Percentiles rank a stretch among this genome's conserved stretches.
Conservation (phyloP, 805 yeast genomes). For the Wickerhamomyces bovis region DNA sequence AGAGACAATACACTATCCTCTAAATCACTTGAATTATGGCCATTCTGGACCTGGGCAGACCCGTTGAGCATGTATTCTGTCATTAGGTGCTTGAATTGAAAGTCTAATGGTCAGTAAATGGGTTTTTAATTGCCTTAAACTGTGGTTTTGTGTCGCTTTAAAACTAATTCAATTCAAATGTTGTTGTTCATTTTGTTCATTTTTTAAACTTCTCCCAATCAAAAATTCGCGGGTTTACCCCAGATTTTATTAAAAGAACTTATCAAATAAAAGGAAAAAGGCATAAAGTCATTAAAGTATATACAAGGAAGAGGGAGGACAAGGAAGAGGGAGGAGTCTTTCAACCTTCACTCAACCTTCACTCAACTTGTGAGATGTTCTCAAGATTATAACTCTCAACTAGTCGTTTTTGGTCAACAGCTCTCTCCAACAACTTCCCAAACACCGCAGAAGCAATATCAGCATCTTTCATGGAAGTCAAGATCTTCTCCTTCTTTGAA, state of each 20-base stretch:
- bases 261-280: background rate
- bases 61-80: background rate
- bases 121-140: no score
- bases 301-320: background rate
- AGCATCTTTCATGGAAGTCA: conserved; percentile 46
- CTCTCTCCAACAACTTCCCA: conserved; percentile 39
- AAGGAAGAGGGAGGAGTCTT: no score
- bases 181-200: no score
- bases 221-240: background rate
- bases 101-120: no score
- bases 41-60: background rate
- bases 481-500: conserved; percentile 49
- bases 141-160: no score
- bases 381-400: conserved; percentile 42
- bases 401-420: conserved; percentile 34
- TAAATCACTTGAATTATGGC: background rate
- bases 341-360: no score
- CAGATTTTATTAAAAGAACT: background rate
- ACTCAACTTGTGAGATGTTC: conserved; percentile 9
- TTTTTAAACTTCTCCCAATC: no score
- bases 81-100: background rate
- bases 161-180: no score
- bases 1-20: conserved; percentile 4
- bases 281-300: background rate
- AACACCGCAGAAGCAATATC: conserved; percentile 53